Evolutionary conservation across 176 grass and related monocot species (phyloP), one percentile per base, ranked within the genome.

Genomic region (Pontederia crassipes): DNA sequence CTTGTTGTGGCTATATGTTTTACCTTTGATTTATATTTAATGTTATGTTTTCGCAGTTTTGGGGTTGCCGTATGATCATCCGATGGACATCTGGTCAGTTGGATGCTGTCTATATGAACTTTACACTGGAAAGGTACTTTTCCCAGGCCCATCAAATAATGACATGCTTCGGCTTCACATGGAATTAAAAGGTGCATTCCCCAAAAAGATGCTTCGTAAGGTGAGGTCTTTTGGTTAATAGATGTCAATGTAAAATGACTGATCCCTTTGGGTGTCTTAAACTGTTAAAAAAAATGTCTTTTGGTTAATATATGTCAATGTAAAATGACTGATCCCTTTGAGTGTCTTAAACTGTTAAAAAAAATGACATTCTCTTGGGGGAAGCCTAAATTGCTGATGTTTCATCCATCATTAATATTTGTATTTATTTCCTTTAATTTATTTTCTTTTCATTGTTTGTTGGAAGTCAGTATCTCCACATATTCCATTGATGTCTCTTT

Each of bases 141-240:
- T 98, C 86, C 84, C 84, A 67, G 94, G 94, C 53, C 64, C 79
- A 66, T 86, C 94, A 62, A 98, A 98, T 74, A 98, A 98, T 52
- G 85, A 91, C 52, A 98, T 98, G 88, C 88, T 98, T 83, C 76
- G 82, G 40, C 94, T 98, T 78, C 85, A 89, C 66, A 98, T 98
- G 94, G 94, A 98, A 70, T 59, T 89, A 49, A 98, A 98, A 27
- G 94, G 88, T 45, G 71, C 87, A 73, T 98, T 98, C 74, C 84
- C 94, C 57, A 98, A 98, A 72, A 98, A 98, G 62, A 98, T 98
- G 88, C 88, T 98, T 54, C 79, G 82, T 20, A 98, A 98, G 88
- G 94, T 98, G 70, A 80, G 32, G 4, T 40, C 32, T 40, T 40
- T 40, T 40, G 32, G 32, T 61, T 13, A 61, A 61, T 29, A 15